Evolutionary conservation across 306 rosid species (phyloP).

Genomic region (Dicorynia guianensis): DNA sequence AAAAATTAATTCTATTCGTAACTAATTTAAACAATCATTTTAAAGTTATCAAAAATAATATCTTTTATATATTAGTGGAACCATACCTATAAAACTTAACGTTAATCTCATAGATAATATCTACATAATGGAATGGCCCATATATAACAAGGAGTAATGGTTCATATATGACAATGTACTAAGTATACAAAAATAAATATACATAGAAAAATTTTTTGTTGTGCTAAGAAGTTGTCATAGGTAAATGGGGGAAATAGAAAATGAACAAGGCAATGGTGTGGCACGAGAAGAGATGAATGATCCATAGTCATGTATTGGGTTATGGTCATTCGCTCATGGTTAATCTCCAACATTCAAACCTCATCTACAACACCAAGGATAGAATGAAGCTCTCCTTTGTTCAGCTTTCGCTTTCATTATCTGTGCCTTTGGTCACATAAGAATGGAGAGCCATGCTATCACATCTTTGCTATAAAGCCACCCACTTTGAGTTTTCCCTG

Average conservation of each 20-base stretch:
- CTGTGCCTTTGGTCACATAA: constrained; percentile 39
- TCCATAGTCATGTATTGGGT: constrained; percentile 38
- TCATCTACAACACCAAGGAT: constrained; percentile 58
- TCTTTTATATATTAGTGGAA: not conserved
- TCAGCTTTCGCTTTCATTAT: constrained; percentile 78
- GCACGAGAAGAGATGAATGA: constrained; percentile 31
- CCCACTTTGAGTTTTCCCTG: constrained; percentile 21
- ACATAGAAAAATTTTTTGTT: not conserved
- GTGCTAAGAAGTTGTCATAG: constrained; percentile 1
- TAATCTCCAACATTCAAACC: constrained; percentile 74
- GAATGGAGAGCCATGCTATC: constrained; percentile 37
- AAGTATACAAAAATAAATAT: no score
- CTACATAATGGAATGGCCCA: constrained; percentile 34
- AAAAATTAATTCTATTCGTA: no score
- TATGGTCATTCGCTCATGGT: constrained; percentile 48
- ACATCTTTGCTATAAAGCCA: constrained; percentile 37
- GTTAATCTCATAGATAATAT: constrained; percentile 51
- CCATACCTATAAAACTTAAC: constrained; percentile 37
- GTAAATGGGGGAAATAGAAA: not conserved
- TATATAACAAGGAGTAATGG: not conserved
- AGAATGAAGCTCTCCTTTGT: constrained; percentile 75
- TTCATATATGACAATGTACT: not conserved
- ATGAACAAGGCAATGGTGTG: constrained; percentile 20
- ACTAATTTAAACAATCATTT: no score
- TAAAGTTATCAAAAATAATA: no score